These are phyloP conservation scores for Diversispora epigaea DNA, from an alignment of 192 early-diverging fungal genomes.

Conservation along the genomic window DNA sequence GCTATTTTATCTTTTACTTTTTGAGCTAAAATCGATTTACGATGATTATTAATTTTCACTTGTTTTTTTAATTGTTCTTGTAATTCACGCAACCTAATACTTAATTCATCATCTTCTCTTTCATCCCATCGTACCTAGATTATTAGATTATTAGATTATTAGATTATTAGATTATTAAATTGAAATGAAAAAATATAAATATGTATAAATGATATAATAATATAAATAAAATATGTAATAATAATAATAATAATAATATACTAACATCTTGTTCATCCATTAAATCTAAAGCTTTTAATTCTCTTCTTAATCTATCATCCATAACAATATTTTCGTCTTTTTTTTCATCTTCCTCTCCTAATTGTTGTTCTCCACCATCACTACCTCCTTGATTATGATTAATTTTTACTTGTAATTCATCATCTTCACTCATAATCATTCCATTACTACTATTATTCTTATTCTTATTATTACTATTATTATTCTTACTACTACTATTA, in stretches of 20 bases:
- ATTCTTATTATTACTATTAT: not conserved
- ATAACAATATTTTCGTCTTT: constrained; percentile 58
- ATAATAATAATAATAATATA: not conserved
- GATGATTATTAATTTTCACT: constrained; percentile 60
- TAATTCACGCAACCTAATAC: constrained; percentile 62
- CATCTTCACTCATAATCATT: not conserved
- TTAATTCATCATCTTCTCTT: constrained; percentile 73
- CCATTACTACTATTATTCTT: not conserved
- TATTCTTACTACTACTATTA: not conserved
- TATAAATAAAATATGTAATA: not conserved
- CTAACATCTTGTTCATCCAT: constrained; percentile 74
- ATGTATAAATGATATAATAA: too few species aligned
- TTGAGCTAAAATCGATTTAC: constrained; percentile 66
- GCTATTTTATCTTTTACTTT: constrained; percentile 72
- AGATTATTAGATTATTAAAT: too few species aligned
- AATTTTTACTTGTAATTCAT: not conserved
- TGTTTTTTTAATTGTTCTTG: constrained; percentile 75
- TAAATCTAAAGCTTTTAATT: constrained; percentile 81
- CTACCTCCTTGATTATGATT: too few species aligned
- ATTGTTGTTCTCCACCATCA: not conserved
- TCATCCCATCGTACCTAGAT: constrained; percentile 64
- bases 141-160: too few species aligned
- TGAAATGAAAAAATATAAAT: too few species aligned
- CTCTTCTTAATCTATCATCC: constrained; percentile 80
- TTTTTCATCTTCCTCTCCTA: not conserved